phyloP scores from a whole-genome alignment of 257 asterid genomes.

The Salvia miltiorrhiza region DNA sequence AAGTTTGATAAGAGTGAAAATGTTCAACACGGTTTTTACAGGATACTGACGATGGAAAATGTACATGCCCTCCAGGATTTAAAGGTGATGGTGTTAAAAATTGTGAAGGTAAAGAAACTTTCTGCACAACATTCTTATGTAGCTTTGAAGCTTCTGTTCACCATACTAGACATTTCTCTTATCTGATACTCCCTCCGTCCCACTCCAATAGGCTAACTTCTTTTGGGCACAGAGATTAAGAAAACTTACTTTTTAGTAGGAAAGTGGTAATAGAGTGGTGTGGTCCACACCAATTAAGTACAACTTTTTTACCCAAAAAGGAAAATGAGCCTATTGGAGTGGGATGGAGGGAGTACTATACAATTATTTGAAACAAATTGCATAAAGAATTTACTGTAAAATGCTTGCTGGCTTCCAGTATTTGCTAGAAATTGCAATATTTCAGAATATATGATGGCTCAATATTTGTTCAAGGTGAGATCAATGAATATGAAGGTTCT shows the following conservation, averaged over 20 bases:
- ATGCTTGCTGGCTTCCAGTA: background rate
- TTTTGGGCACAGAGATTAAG: no score
- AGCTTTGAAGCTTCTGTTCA: background rate
- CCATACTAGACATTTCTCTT: background rate
- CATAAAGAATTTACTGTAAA: background rate
- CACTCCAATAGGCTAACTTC: no score
- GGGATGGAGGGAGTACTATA: no score
- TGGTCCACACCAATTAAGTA: no score
- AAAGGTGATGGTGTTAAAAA: conserved; percentile 74
- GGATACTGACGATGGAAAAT: conserved; percentile 71
- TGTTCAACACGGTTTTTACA: conserved; percentile 23
- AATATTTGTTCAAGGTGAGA: background rate
- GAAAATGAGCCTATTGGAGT: no score
- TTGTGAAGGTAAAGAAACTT: conserved; percentile 64
- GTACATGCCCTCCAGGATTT: conserved; percentile 81
- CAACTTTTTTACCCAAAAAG: no score
- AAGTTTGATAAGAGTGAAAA: conserved; percentile 9
- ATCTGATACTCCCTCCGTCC: no score
- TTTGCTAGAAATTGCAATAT: background rate
- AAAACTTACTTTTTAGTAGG: no score
- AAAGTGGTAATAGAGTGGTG: no score
- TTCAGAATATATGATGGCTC: background rate
- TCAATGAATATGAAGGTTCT: background rate
- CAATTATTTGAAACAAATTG: background rate
- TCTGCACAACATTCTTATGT: background rate